Percentiles rank a stretch among this genome's conserved stretches.
Evolutionary conservation across 1,284 basidiomycete genomes (phyloP).

Genomic region (Heliocybe sulcata): DNA sequence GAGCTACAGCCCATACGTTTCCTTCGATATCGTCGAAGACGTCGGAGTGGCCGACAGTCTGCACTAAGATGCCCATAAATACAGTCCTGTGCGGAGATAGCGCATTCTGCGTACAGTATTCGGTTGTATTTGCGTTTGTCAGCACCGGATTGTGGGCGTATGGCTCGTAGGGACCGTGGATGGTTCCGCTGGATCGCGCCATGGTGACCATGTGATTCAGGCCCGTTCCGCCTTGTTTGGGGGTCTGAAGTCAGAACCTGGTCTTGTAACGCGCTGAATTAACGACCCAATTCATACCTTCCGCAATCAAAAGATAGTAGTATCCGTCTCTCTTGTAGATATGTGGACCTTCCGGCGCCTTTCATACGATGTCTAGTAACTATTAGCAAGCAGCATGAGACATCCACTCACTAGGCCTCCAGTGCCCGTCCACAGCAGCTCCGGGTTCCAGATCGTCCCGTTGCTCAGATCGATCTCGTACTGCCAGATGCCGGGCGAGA

Average conservation of each 20-base stretch:
- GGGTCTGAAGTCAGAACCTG: not conserved
- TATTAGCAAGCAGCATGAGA: not conserved
- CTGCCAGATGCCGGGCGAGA: conserved; percentile 22
- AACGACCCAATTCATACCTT: conserved; percentile 12
- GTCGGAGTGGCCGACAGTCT: conserved; percentile 23
- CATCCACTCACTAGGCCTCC: conserved; percentile 19
- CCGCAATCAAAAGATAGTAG: conserved; percentile 23
- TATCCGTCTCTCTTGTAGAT: conserved; percentile 17
- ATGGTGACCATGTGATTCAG: conserved; percentile 25
- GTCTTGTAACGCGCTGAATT: not conserved
- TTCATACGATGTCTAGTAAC: not conserved
- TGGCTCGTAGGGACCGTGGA: conserved; percentile 18
- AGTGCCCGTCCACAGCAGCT: conserved; percentile 26
- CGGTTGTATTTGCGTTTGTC: conserved; percentile 17
- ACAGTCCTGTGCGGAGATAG: not conserved
- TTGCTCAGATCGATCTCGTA: conserved; percentile 25
- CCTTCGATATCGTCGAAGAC: conserved; percentile 17
- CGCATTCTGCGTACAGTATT: conserved; percentile 13
- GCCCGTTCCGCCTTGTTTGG: conserved; percentile 20
- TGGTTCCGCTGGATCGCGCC: conserved; percentile 16
- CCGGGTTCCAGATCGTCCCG: conserved; percentile 19
- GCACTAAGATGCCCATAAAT: conserved; percentile 7
- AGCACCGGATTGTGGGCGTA: conserved; percentile 17
- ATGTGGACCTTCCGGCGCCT: conserved; percentile 23
- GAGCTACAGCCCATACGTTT: conserved; percentile 19